Evolutionary conservation across 805 yeast genomes (phyloP), one percentile per base, ranked within the genome.

Genomic region (Jamesozyma lodderae): DNA sequence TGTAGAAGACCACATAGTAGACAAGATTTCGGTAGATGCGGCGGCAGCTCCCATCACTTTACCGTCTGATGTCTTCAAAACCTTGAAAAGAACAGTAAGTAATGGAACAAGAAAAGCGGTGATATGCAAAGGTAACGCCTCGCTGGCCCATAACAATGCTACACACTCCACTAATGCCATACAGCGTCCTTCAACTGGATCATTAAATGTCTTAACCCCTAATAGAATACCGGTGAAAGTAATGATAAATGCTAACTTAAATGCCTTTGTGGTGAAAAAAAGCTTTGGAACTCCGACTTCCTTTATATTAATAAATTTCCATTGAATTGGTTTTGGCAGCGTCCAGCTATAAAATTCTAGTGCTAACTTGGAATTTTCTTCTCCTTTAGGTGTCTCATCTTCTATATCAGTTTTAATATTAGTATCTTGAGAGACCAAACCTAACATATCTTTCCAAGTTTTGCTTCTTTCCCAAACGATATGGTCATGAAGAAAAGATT

Each of bases 381-480:
- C 58, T 16, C 56, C 44, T 21, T 35, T 29, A 29, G 29, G 33
- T 27, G 33, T 42, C 14, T 41, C 38, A 3, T 33, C 36, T 20
- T 35, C 41, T 6, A 44, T 33, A 13, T 50, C 51, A 3, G 64
- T 61, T 19, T 62, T 63, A 15, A 48, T 41, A 25, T 49, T 48
- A 16, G 52, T 55, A 35, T 58, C 59, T 2, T 83, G 68, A 44
- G 84, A 80, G 41, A 92, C 68, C 51, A 90, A 63, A 7, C 92
- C 90, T 47, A 88, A 74, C 80, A 90, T 79, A 57, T 90, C 96
- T 52, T 92, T 79, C 97, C 97, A 90, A 14, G 87, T 95, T 0
- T 95, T 87, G 56, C 84, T 84, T 62, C 97, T 75, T 63, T 90
- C 96, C 94, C 95, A 90, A 18, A 88, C 96, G 31, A 90, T 83